Evolutionary conservation across 345 rosid genomes (phyloP).

Genomic region (Turritis glabra): DNA sequence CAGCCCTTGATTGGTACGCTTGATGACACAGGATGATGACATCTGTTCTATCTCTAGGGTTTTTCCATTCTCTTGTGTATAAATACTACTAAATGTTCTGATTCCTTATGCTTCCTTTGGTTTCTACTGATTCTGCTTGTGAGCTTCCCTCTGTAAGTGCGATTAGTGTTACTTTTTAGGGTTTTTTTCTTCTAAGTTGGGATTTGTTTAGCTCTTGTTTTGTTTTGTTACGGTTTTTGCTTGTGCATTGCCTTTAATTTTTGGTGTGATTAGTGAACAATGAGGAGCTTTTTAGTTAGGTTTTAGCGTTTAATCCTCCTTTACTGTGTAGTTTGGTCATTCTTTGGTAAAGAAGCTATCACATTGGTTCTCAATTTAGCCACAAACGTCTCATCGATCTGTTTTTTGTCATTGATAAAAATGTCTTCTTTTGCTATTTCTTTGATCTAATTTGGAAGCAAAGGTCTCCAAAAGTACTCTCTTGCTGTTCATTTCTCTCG

Average conservation of each 20-base stretch:
- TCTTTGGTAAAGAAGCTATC: conserved; percentile 5
- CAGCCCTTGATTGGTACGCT: not conserved
- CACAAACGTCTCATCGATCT: not conserved
- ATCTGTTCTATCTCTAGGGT: not conserved
- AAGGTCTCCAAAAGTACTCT: not conserved
- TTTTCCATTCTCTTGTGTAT: not conserved
- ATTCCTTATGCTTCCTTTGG: not conserved
- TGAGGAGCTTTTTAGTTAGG: not conserved
- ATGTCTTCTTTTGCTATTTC: not conserved
- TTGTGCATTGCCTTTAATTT: not conserved
- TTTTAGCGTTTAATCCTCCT: not conserved
- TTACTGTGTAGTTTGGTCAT: not conserved
- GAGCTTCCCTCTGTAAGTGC: not conserved
- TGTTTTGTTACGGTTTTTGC: not conserved
- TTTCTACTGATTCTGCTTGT: not conserved
- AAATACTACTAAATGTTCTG: not conserved
- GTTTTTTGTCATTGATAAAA: not conserved
- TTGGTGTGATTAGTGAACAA: not conserved
- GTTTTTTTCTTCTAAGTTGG: not conserved
- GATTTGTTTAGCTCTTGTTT: not conserved
- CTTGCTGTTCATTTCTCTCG: not conserved
- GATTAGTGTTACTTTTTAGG: not conserved
- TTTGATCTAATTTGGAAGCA: too few species aligned
- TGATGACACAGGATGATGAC: not conserved
- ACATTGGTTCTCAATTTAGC: not conserved